These are phyloP conservation scores for Apostasia shenzhenica DNA, from an alignment of 106 monocot genomes.

Conservation along the genomic window DNA sequence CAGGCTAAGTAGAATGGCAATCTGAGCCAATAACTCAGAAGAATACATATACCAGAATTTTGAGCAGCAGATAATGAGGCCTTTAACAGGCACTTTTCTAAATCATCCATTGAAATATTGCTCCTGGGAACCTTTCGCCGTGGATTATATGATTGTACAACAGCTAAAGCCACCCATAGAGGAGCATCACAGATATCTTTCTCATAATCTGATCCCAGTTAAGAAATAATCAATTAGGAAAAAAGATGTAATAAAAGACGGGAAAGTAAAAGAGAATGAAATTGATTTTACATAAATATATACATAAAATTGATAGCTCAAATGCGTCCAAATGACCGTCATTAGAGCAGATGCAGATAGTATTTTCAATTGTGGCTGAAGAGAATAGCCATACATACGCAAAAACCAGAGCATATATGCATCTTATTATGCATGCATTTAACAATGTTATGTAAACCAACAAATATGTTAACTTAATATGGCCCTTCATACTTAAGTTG, in stretches of 20 bases:
- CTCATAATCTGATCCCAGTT: constrained; percentile 25
- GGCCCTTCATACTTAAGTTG: too few relatives aligned
- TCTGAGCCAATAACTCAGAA: neutral
- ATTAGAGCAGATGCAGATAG: neutral
- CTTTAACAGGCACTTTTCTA: constrained; percentile 72
- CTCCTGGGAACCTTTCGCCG: constrained; percentile 85
- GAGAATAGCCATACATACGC: neutral
- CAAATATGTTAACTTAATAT: too few relatives aligned
- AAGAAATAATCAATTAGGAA: constrained; percentile 11
- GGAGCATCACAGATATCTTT: constrained; percentile 12
- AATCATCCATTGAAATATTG: constrained; percentile 54
- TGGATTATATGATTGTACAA: constrained; percentile 92
- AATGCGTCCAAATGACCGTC: neutral
- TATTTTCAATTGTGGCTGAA: neutral
- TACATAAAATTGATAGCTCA: neutral
- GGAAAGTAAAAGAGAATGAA: neutral
- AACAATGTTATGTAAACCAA: too few relatives aligned
- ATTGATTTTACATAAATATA: neutral
- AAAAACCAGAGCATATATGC: too few relatives aligned
- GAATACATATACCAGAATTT: constrained; percentile 59
- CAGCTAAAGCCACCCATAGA: constrained; percentile 73
- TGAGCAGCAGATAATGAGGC: constrained; percentile 77
- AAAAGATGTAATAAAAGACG: neutral
- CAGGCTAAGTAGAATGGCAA: neutral
- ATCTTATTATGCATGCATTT: too few relatives aligned